Evolutionary conservation across 768 basidiomycete genomes (phyloP).

Genomic region (Auricularia sp.): DNA sequence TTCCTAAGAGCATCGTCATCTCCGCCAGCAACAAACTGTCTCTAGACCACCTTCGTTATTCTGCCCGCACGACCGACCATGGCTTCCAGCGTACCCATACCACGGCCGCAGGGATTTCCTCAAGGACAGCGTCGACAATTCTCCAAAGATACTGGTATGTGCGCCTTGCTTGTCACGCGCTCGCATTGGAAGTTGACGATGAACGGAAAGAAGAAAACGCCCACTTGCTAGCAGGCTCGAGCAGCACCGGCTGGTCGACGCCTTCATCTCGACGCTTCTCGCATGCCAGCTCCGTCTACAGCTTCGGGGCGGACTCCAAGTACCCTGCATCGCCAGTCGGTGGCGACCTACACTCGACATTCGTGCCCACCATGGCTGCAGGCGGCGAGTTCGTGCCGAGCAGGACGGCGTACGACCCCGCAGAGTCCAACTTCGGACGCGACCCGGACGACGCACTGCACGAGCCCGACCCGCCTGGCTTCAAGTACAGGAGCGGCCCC

Average conservation of each 20-base stretch:
- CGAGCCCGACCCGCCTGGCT: slow-evolving; percentile 63
- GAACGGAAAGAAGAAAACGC: background rate
- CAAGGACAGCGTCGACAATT: background rate
- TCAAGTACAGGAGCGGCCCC: slow-evolving; percentile 37
- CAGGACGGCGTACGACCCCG: slow-evolving; percentile 17
- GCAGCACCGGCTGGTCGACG: background rate
- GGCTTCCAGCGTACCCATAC: background rate
- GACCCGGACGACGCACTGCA: slow-evolving; percentile 86
- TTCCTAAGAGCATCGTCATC: too few species aligned
- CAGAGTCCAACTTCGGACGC: background rate
- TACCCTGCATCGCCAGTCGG: background rate
- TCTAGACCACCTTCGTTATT: too few species aligned
- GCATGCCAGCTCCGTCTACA: background rate
- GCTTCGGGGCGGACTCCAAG: slow-evolving; percentile 4
- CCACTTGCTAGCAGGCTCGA: background rate
- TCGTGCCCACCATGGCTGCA: background rate
- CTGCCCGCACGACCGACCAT: background rate
- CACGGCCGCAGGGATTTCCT: background rate
- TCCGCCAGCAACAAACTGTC: too few species aligned
- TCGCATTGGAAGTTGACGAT: background rate
- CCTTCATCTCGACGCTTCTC: background rate
- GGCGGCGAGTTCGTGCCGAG: background rate
- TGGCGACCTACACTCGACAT: background rate
- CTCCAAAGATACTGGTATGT: background rate
- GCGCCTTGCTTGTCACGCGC: background rate